Percentiles rank a stretch among this genome's conserved stretches.
These are phyloP conservation scores for Penicillium sp. DNA, from an alignment of 2,329 filamentous ascomycete species.

Conservation along the genomic window DNA sequence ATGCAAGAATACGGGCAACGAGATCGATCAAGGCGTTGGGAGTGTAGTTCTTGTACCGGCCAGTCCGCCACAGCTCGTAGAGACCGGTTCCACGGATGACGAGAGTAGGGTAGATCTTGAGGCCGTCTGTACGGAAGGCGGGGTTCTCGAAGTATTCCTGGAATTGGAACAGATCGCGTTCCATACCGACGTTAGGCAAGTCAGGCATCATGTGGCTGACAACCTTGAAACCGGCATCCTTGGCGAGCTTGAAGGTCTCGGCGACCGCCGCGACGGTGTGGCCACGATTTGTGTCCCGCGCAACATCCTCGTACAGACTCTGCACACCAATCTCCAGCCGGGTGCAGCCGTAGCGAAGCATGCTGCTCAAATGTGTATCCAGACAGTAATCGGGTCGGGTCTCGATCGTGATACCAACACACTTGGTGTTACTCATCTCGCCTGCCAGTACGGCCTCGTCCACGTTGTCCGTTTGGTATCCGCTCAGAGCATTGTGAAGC, in stretches of 20 bases:
- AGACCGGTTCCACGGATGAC: slow-evolving; percentile 96
- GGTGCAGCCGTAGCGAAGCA: slow-evolving; percentile 98
- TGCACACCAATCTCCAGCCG: slow-evolving; percentile 94
- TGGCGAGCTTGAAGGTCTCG: slow-evolving; percentile 95
- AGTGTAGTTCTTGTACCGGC: slow-evolving; percentile 97
- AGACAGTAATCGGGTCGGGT: slow-evolving; percentile 96
- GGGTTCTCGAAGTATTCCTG: slow-evolving; percentile 98
- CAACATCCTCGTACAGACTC: slow-evolving; percentile 96
- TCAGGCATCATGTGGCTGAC: slow-evolving; percentile 99
- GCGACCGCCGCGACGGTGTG: slow-evolving; percentile 95
- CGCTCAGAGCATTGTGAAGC: slow-evolving; percentile 93
- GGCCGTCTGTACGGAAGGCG: slow-evolving; percentile 90
- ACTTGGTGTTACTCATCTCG: slow-evolving; percentile 97
- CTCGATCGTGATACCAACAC: slow-evolving; percentile 98
- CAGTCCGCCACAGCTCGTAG: slow-evolving; percentile 97
- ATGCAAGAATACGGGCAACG: slow-evolving; percentile 90
- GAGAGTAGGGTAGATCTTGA: slow-evolving; percentile 97
- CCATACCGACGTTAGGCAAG: slow-evolving; percentile 96
- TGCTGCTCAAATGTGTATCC: slow-evolving; percentile 91
- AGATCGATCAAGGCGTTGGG: slow-evolving; percentile 96
- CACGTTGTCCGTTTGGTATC: slow-evolving; percentile 91
- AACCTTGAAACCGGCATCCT: slow-evolving; percentile 98
- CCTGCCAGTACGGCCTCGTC: slow-evolving; percentile 94
- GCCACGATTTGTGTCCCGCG: slow-evolving; percentile 94
- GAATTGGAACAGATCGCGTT: slow-evolving; percentile 95